Conservation (phyloP, 2,329 filamentous ascomycete genomes). For the Colletotrichum godetiae region DNA sequence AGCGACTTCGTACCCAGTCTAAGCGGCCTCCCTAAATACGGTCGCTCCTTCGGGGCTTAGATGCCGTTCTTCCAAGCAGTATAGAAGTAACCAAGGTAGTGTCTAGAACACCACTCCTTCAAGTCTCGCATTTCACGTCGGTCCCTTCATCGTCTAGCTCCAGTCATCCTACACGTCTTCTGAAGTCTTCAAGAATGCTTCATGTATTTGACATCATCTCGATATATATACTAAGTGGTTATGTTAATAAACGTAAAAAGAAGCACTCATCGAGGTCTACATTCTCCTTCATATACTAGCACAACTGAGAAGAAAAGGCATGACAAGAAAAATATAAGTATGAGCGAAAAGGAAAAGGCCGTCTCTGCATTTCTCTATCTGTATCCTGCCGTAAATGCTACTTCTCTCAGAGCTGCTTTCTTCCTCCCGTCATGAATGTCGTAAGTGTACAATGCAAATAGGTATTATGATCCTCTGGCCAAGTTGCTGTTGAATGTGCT, state of each 20-base stretch:
- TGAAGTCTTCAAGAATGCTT: neutral
- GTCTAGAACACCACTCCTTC: too few species aligned
- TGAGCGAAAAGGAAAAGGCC: neutral
- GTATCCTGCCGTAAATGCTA: neutral
- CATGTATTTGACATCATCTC: neutral
- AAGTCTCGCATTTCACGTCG: neutral
- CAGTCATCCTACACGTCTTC: neutral
- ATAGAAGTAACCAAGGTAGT: too few species aligned
- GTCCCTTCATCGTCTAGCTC: neutral
- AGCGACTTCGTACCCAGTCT: too few species aligned
- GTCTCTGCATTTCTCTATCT: neutral
- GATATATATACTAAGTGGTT: neutral
- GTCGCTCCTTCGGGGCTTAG: too few species aligned
- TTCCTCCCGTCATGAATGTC: neutral
- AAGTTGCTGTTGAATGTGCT: neutral
- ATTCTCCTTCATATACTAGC: neutral
- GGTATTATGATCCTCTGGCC: slow-evolving; percentile 1
- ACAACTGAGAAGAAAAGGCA: neutral
- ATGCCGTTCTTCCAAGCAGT: too few species aligned
- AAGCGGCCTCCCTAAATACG: too few species aligned
- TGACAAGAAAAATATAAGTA: too few species aligned
- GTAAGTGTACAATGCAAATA: slow-evolving; percentile 4
- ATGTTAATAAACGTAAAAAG: neutral
- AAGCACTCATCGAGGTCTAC: neutral
- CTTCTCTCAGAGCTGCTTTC: neutral